Percentiles rank a stretch among this genome's conserved stretches.
phyloP scores from a whole-genome alignment of 805 yeast species.

The Saturnispora zaruensis region DNA sequence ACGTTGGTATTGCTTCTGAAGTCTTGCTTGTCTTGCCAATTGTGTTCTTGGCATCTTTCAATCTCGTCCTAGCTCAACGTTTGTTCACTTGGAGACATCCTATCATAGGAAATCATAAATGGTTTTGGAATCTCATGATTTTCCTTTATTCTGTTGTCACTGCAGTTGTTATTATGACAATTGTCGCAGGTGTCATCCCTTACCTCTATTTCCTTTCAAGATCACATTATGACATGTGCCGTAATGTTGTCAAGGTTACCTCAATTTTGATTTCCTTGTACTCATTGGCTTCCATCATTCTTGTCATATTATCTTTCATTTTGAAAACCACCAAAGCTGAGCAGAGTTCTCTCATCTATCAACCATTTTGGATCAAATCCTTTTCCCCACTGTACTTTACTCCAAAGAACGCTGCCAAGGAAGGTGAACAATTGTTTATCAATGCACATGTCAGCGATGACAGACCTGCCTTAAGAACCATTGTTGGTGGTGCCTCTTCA shows the following conservation, averaged over 20 bases:
- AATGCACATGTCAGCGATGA: slow-evolving; percentile 14
- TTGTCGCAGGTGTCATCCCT: slow-evolving; percentile 54
- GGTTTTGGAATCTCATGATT: slow-evolving; percentile 45
- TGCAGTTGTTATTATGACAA: slow-evolving; percentile 58
- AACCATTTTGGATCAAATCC: slow-evolving; percentile 73
- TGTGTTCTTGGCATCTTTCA: slow-evolving; percentile 49
- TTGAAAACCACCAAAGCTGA: slow-evolving; percentile 47
- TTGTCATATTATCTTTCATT: slow-evolving; percentile 44
- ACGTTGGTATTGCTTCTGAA: slow-evolving; percentile 47
- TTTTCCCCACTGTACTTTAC: slow-evolving; percentile 54
- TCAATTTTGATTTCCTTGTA: slow-evolving; percentile 40
- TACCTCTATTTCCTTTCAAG: slow-evolving; percentile 46
- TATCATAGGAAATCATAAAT: slow-evolving; percentile 45
- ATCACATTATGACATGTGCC: slow-evolving; percentile 39
- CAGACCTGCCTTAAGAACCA: slow-evolving; percentile 21
- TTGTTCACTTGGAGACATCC: slow-evolving; percentile 75
- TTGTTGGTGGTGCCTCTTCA: slow-evolving; percentile 22
- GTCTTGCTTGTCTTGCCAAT: slow-evolving; percentile 51
- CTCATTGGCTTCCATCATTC: slow-evolving; percentile 42
- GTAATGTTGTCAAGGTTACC: slow-evolving; percentile 46
- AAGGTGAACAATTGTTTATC: slow-evolving; percentile 21
- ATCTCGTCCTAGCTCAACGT: slow-evolving; percentile 61
- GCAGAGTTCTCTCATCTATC: slow-evolving; percentile 44
- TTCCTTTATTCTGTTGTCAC: slow-evolving; percentile 44
- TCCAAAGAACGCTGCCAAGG: slow-evolving; percentile 39